Base-by-base conservation (phyloP, 1,139 yeast species). In the Meyerozyma sp. region DNA sequence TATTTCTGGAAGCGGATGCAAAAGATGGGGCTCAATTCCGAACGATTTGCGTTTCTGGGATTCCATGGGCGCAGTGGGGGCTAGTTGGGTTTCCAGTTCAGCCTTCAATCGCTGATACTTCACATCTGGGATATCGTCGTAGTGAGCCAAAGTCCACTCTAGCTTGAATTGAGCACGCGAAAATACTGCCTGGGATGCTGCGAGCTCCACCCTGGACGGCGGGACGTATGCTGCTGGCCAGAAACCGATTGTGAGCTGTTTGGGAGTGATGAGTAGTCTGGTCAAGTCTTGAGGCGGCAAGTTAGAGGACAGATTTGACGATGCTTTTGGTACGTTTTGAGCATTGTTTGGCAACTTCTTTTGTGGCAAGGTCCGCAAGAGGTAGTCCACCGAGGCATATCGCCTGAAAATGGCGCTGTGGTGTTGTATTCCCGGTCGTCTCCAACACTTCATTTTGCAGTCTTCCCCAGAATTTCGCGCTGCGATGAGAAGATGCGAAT, bases 111-210 rank as follows among this genome's bases (percentile, higher is more conserved):
- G 49, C 40, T 70, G 62, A 36, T 69, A 68, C 45, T 66, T 68
- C 40, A 81, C 79, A 41, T 81, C 84, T 0, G 89, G 89, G 9
- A 84, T 77, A 23, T 78, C 76, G 8, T 63, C 50, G 48, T 75
- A 81, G 10, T 67, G 59, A 6, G 72, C 75, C 20, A 75, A 65
- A 9, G 84, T 74, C 89, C 90, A 84, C 49, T 82, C 86, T 38
- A 79, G 64, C 14, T 60, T 56, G 4, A 75, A 68, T 21, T 64
- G 63, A 3, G 79, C 65, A 1, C 59, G 55, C 45, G 74, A 70
- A 56, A 82, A 79, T 48, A 82, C 70, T 18, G 35, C 42, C 8
- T 16, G 37, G 8, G 37, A 8, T 5, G 4, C 6, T 11, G 25
- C 10, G 2, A 34, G 13, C 13, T 34, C 37, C 37, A 11, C 9